Evolutionary conservation across 176 grass and related monocot genomes (phyloP).

Genomic region (Tuctoria greenei): DNA sequence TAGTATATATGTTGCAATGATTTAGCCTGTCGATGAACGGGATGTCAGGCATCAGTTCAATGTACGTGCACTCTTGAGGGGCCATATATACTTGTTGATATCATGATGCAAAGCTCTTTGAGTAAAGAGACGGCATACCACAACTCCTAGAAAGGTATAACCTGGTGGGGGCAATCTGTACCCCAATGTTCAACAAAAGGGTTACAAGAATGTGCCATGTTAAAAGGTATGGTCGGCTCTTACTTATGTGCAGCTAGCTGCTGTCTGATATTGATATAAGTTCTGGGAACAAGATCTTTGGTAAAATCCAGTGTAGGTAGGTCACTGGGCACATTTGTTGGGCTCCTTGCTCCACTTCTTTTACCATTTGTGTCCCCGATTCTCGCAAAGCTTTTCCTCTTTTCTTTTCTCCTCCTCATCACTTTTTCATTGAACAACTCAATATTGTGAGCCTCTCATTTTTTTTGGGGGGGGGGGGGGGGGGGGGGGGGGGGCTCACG

Average conservation of each 20-base stretch:
- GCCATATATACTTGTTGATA: conserved; percentile 27
- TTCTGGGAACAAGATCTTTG: conserved; percentile 39
- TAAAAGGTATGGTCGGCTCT: conserved; percentile 49
- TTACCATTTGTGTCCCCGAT: conserved; percentile 14
- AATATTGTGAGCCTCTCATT: neutral
- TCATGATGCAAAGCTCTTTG: conserved; percentile 55
- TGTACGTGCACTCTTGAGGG: conserved; percentile 37
- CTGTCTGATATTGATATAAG: conserved; percentile 21
- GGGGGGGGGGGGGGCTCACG: too few relatives aligned
- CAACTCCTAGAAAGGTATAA: conserved; percentile 47
- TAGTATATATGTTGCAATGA: neutral
- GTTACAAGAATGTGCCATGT: conserved; percentile 37
- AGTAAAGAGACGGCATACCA: conserved; percentile 52
- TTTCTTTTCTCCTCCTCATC: neutral
- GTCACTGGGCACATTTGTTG: conserved; percentile 9
- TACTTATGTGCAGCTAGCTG: conserved; percentile 25
- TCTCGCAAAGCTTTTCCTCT: conserved; percentile 1
- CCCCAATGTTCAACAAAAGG: conserved; percentile 54
- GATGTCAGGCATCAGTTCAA: conserved; percentile 23
- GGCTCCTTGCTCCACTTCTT: neutral
- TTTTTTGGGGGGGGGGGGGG: too few relatives aligned
- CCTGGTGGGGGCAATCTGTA: conserved; percentile 53
- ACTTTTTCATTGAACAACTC: neutral
- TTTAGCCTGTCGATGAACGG: conserved; percentile 31
- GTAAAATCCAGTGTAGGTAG: conserved; percentile 40